Conservation (phyloP, 108 stramenopile genomes). For the Pseudonitzschia pungens region DNA sequence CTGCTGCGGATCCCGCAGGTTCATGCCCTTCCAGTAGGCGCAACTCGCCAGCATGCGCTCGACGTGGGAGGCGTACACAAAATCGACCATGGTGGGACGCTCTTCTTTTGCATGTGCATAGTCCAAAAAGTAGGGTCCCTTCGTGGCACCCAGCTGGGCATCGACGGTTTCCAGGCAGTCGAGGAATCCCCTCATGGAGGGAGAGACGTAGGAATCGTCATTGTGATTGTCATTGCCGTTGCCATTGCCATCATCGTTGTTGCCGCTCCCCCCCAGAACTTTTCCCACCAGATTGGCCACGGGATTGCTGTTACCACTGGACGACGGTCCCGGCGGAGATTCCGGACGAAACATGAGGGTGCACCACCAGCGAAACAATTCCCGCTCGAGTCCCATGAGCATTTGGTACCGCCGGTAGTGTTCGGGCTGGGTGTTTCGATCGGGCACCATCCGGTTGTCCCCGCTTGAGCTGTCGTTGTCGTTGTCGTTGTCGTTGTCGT, state of each 20-base stretch:
- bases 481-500: slow-evolving; percentile 56
- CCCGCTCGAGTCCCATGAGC: slow-evolving; percentile 83
- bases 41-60: slow-evolving; percentile 90
- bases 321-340: background rate
- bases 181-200: slow-evolving; percentile 78
- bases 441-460: slow-evolving; percentile 46
- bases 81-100: slow-evolving; percentile 88
- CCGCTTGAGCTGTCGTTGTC: slow-evolving; percentile 41
- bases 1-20: slow-evolving; percentile 49
- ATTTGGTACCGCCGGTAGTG: slow-evolving; percentile 38
- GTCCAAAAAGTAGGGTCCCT: slow-evolving; percentile 93
- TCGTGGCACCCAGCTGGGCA: slow-evolving; percentile 57
- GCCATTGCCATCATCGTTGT: slow-evolving; percentile 10
- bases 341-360: slow-evolving; percentile 84
- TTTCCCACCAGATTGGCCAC: slow-evolving; percentile 45
- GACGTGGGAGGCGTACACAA: slow-evolving; percentile 85
- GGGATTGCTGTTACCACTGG: background rate
- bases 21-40: slow-evolving; percentile 90
- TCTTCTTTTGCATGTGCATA: slow-evolving; percentile 4
- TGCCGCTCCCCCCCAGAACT: slow-evolving; percentile 31
- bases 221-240: slow-evolving; percentile 11
- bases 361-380: slow-evolving; percentile 93
- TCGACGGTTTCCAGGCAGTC: slow-evolving; percentile 79
- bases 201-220: slow-evolving; percentile 39
- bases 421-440: slow-evolving; percentile 46